These are phyloP conservation scores for Magnusiomyces tetraspermus DNA, from an alignment of 1,139 yeast species.

Conservation along the genomic window DNA sequence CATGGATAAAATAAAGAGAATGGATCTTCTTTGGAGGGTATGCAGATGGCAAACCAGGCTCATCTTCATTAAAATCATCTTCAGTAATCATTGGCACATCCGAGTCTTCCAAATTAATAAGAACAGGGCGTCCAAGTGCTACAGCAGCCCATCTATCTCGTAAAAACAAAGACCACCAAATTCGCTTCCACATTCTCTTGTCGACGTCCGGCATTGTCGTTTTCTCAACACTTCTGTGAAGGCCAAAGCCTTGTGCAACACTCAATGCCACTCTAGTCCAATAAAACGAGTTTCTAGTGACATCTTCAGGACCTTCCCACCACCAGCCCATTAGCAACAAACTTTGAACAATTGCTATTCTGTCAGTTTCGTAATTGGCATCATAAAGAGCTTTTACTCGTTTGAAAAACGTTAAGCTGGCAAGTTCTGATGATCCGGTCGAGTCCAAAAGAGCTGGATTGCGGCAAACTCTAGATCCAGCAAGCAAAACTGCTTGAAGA, in stretches of 20 bases:
- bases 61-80: slow-evolving; percentile 56
- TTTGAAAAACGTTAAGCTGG: slow-evolving; percentile 58
- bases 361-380: slow-evolving; percentile 63
- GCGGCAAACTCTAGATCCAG: slow-evolving; percentile 56
- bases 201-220: slow-evolving; percentile 35
- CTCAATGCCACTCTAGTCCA: slow-evolving; percentile 71
- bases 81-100: slow-evolving; percentile 65
- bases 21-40: slow-evolving; percentile 43
- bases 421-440: slow-evolving; percentile 47
- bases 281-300: slow-evolving; percentile 62
- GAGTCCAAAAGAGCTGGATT: slow-evolving; percentile 51
- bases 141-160: slow-evolving; percentile 66
- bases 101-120: slow-evolving; percentile 64
- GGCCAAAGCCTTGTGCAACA: slow-evolving; percentile 71
- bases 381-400: slow-evolving; percentile 73
- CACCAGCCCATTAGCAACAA: slow-evolving; percentile 57
- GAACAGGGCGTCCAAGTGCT: slow-evolving; percentile 67
- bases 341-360: slow-evolving; percentile 58
- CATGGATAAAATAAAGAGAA: slow-evolving; percentile 51
- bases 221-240: slow-evolving; percentile 44
- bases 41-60: slow-evolving; percentile 38
- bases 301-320: slow-evolving; percentile 76
- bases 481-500: slow-evolving; percentile 57
- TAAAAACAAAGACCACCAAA: slow-evolving; percentile 75
- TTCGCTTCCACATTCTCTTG: slow-evolving; percentile 53